Evolutionary conservation across 352 stramenopile genomes (phyloP).

Genomic region (Detonula confervacea): DNA sequence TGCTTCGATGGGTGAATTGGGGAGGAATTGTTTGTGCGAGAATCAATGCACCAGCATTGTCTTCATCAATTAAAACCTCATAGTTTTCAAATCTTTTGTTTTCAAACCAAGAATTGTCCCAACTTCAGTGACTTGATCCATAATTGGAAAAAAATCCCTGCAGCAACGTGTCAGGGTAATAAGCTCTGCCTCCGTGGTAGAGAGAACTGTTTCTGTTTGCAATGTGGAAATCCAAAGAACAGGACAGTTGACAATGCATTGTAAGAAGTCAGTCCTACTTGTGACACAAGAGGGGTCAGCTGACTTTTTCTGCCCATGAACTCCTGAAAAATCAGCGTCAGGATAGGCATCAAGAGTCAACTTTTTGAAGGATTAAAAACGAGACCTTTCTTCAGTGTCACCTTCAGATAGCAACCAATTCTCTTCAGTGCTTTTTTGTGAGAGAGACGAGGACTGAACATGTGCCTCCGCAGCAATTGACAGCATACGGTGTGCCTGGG

Average conservation of each 20-base stretch:
- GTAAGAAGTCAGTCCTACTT: conserved; percentile 51
- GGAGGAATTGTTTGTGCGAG: conserved; percentile 22
- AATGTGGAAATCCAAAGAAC: conserved; percentile 1
- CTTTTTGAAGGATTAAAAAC: neutral
- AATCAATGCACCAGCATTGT: conserved; percentile 7
- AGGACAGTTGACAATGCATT: conserved; percentile 30
- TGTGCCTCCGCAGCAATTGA: neutral
- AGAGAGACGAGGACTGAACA: neutral
- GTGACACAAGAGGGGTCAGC: conserved; percentile 43
- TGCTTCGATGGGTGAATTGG: conserved; percentile 53
- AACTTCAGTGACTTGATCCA: conserved; percentile 10
- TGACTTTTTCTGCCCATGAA: conserved; percentile 32
- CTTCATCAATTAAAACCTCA: neutral
- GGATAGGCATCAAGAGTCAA: conserved; percentile 1
- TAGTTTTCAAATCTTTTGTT: neutral
- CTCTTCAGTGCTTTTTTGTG: neutral
- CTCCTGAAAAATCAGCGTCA: conserved; percentile 50
- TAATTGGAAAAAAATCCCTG: conserved; percentile 24
- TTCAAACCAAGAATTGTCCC: neutral
- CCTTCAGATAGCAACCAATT: neutral
- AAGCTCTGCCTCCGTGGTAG: conserved; percentile 47
- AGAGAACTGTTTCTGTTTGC: conserved; percentile 16
- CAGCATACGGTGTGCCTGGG: neutral
- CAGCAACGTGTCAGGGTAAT: conserved; percentile 27
- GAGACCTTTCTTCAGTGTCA: neutral